Percentiles rank a stretch among this genome's conserved stretches.
Conservation (phyloP, 2,329 filamentous ascomycete species). For the Neophaeococcomyces mojaviensis region DNA sequence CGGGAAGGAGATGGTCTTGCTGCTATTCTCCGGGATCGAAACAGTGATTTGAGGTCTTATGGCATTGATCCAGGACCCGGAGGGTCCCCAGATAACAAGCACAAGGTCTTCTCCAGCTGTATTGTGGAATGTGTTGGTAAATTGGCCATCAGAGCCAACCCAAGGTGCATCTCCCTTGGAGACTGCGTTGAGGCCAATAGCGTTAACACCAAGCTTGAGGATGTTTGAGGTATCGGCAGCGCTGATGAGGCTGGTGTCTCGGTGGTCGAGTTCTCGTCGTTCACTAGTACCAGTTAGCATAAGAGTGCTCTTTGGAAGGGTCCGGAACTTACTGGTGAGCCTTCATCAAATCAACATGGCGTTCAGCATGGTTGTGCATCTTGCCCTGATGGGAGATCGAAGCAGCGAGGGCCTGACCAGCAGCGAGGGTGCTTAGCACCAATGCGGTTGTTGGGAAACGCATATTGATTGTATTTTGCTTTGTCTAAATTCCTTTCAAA, state of each 20-base stretch:
- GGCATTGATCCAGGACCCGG: conserved; percentile 23
- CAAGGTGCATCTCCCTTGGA: conserved; percentile 14
- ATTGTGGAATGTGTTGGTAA: conserved; percentile 21
- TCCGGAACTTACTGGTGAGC: conserved; percentile 2
- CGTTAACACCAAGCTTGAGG: conserved; percentile 14
- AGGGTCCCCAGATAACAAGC: conserved; percentile 21
- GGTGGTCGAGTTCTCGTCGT: conserved; percentile 13
- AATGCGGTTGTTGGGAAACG: conserved; percentile 19
- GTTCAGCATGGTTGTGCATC: conserved; percentile 7
- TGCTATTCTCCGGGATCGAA: conserved; percentile 12
- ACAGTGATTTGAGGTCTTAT: conserved; percentile 20
- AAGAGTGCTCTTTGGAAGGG: conserved; percentile 6
- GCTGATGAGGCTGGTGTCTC: conserved; percentile 14
- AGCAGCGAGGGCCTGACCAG: conserved; percentile 20
- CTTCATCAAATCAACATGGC: conserved; percentile 6
- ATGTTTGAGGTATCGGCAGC: conserved; percentile 14
- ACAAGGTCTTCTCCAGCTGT: conserved; percentile 19
- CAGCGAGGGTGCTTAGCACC: conserved; percentile 23
- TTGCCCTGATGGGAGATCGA: conserved; percentile 10
- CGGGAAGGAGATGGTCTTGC: conserved; percentile 19
- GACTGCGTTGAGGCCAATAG: conserved; percentile 17
- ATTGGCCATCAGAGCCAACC: conserved; percentile 18
- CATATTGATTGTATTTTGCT: conserved; percentile 15
- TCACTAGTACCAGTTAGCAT: not conserved
- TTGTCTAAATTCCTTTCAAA: conserved; percentile 8